Conservation (phyloP, 208 protist species). For the Crithidia thermophila region DNA sequence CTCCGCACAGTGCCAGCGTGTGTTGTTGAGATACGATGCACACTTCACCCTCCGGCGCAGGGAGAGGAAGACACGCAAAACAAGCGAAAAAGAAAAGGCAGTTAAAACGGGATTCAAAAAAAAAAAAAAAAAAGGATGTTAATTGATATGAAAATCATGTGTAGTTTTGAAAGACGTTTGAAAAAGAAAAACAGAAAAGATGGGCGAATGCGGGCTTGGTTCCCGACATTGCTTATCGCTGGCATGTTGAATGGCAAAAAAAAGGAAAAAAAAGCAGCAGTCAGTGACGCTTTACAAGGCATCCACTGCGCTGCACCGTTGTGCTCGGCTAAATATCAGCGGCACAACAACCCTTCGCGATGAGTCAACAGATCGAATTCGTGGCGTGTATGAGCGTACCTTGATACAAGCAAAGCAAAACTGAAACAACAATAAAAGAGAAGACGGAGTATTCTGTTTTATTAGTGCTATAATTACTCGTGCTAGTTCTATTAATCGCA, state of each 20-base stretch:
- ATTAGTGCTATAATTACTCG: too few relatives aligned
- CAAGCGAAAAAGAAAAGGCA: conserved; percentile 11
- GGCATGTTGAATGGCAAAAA: not conserved
- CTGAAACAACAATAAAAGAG: too few relatives aligned
- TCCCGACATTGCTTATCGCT: conserved; percentile 3
- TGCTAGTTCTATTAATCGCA: too few relatives aligned
- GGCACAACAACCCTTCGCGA: too few relatives aligned
- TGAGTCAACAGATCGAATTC: too few relatives aligned
- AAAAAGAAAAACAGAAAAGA: conserved; percentile 7
- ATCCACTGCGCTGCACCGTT: not conserved
- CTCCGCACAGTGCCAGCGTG: not conserved
- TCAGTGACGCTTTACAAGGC: not conserved
- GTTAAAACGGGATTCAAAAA: conserved; percentile 12
- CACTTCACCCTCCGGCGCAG: not conserved
- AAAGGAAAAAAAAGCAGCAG: not conserved
- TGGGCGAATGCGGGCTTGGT: not conserved
- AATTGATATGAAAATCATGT: not conserved
- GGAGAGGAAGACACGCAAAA: too few relatives aligned
- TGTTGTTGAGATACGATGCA: not conserved
- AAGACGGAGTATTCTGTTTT: too few relatives aligned
- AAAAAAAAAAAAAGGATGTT: not conserved
- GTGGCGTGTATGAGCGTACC: too few relatives aligned
- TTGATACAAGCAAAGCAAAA: too few relatives aligned
- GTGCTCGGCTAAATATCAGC: too few relatives aligned
- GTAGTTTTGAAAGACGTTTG: not conserved